phyloP scores from a whole-genome alignment of 2,329 filamentous ascomycete species.

The Penicillium rolfsii region DNA sequence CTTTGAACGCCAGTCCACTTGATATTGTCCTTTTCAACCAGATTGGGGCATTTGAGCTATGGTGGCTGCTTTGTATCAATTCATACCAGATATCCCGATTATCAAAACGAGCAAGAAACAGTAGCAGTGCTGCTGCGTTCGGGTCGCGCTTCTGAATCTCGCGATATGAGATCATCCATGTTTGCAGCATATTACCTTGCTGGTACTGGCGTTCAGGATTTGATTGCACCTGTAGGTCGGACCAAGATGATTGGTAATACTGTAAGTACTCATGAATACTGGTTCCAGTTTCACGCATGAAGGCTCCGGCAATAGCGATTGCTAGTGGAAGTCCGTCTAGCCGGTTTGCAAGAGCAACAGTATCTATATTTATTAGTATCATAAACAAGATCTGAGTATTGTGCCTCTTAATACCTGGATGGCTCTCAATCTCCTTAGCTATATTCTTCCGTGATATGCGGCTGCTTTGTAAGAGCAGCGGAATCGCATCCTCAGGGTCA shows the following conservation, averaged over 20 bases:
- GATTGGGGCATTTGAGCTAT: slow-evolving; percentile 17
- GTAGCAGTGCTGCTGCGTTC: slow-evolving; percentile 41
- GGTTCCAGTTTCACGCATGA: slow-evolving; percentile 44
- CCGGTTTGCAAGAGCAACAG: too few species aligned
- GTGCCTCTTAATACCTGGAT: too few species aligned
- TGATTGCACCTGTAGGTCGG: slow-evolving; percentile 21
- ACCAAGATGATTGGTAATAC: slow-evolving; percentile 47
- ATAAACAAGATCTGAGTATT: too few species aligned
- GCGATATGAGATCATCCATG: slow-evolving; percentile 44
- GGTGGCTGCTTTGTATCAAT: slow-evolving; percentile 34
- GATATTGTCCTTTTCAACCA: slow-evolving; percentile 28
- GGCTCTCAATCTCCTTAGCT: too few species aligned
- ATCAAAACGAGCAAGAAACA: slow-evolving; percentile 50
- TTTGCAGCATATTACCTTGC: slow-evolving; percentile 36
- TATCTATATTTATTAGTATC: too few species aligned
- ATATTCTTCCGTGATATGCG: too few species aligned
- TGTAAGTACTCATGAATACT: slow-evolving; percentile 46
- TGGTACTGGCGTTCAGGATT: slow-evolving; percentile 26
- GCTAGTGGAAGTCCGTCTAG: slow-evolving; percentile 54
- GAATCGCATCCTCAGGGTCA: too few species aligned
- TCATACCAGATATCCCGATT: slow-evolving; percentile 53
- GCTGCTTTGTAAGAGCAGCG: too few species aligned
- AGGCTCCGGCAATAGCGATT: slow-evolving; percentile 51
- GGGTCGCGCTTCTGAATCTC: slow-evolving; percentile 40
- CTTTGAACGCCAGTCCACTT: slow-evolving; percentile 27